Percentiles rank a stretch among this genome's conserved stretches.
These are phyloP conservation scores for Haematococcus sp. DNA, from an alignment of 139 green algal genomes.

Conservation along the genomic window DNA sequence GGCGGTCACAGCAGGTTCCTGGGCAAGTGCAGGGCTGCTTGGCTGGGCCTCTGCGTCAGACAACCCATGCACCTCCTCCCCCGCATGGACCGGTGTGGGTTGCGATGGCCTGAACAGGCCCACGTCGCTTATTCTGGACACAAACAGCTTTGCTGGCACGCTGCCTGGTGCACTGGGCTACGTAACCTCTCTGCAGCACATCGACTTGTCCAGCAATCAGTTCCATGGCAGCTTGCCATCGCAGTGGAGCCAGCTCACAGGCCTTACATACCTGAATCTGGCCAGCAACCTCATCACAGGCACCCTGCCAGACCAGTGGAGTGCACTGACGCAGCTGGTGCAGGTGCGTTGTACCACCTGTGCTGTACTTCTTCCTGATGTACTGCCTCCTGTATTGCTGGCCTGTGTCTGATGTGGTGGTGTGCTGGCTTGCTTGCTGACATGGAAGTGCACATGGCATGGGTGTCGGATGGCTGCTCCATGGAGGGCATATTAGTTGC, in stretches of 20 bases:
- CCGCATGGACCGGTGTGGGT: not conserved
- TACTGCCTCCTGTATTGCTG: too few species aligned
- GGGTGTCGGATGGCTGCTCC: too few species aligned
- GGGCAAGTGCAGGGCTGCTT: not conserved
- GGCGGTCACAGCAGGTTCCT: slow-evolving; percentile 13
- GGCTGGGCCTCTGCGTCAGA: not conserved
- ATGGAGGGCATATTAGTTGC: too few species aligned
- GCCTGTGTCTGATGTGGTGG: too few species aligned
- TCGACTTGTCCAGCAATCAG: not conserved
- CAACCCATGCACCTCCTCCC: not conserved
- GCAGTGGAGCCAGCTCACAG: slow-evolving; percentile 6
- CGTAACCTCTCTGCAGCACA: not conserved
- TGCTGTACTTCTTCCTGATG: too few species aligned
- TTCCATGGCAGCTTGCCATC: slow-evolving; percentile 10
- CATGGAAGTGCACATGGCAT: too few species aligned
- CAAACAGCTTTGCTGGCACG: not conserved
- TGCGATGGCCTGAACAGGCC: not conserved
- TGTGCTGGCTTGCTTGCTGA: too few species aligned
- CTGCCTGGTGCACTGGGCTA: not conserved
- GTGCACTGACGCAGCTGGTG: not conserved
- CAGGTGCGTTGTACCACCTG: too few species aligned
- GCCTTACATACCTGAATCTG: slow-evolving; percentile 10
- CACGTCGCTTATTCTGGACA: not conserved
- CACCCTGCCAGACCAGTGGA: not conserved
- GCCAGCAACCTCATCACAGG: slow-evolving; percentile 3